Base-by-base conservation (phyloP, 257 asterid genomes). In the Cynanchum wilfordii region DNA sequence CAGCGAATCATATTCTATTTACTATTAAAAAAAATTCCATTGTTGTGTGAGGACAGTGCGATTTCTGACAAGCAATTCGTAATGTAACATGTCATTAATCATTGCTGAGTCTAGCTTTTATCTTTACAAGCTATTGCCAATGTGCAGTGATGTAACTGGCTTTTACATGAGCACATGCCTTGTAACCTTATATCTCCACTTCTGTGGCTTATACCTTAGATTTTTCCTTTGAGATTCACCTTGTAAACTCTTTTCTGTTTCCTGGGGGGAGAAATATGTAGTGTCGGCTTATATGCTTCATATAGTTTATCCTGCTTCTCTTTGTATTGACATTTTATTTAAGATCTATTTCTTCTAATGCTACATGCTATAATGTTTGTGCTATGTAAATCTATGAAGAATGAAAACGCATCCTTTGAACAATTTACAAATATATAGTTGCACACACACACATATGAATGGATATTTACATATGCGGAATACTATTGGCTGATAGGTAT, bases 401-500 rank as follows among this genome's bases (percentile, higher is more conserved):
- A 24, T 65, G 33, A 36, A 15, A 38, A 27, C 38, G 69, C 25
- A 24, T 29, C 45, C 44, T 40, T 15, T 36, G 10, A 57, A 54
- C 15, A 27, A 17, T 42, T 19, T 51, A 40, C 27, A 36, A 11
- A 30, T 19, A 7, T 8, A 42, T 42, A 42, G 7, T 42, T 7
- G 7, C 47, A 7, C 11, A 42, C 10, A 42, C 10, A 57, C 20
- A 15, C n/a, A 27, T 19, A 12, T 15, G 24, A 59, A 10, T 25
- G 49, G 20, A 16, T 45, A 7, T 50, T 27, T 44, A 24, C 42
- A 30, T 74, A 17, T 47, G 58, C 75, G 47, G 75, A 49, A 42
- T 75, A 66, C 72, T 64, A 27, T 79, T 79, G 75, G 63, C 66
- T 81, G 82, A 79, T 82, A 95, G 99, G 99, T 95, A 95, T 84